Conservation (phyloP, 75 land plant genomes). For the Cunninghamia lanceolata region DNA sequence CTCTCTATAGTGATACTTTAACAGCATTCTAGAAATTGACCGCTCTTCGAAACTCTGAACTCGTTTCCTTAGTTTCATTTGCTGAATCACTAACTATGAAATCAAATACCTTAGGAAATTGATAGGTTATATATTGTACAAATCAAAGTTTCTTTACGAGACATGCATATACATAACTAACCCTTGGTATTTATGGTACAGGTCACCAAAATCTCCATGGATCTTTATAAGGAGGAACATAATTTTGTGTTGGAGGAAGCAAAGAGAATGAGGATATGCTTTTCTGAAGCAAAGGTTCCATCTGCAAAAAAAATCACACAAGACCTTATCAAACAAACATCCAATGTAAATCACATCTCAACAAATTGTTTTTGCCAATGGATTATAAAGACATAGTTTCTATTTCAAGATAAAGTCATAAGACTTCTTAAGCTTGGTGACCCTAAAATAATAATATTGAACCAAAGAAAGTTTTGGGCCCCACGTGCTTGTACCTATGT, state of each 20-base stretch:
- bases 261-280: conserved; percentile 70
- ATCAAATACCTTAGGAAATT: background rate
- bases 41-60: background rate
- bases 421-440: background rate
- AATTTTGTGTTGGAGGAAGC: conserved; percentile 62
- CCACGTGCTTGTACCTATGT: background rate
- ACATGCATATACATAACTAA: background rate
- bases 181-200: background rate
- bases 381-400: background rate
- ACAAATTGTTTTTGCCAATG: background rate
- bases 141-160: background rate
- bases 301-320: conserved; percentile 36
- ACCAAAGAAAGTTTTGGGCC: too few relatives aligned
- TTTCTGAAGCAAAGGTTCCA: conserved; percentile 59
- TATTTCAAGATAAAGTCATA: conserved; percentile 7
- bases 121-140: background rate
- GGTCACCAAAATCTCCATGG: conserved; percentile 88
- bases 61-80: background rate
- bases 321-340: conserved; percentile 22
- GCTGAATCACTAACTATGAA: background rate
- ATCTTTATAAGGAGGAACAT: conserved; percentile 93
- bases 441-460: too few relatives aligned
- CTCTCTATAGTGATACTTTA: background rate
- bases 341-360: conserved; percentile 48
- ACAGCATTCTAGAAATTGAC: background rate